Conservation (phyloP, 768 basidiomycete species). For the Candolleomyces efflorescens region DNA sequence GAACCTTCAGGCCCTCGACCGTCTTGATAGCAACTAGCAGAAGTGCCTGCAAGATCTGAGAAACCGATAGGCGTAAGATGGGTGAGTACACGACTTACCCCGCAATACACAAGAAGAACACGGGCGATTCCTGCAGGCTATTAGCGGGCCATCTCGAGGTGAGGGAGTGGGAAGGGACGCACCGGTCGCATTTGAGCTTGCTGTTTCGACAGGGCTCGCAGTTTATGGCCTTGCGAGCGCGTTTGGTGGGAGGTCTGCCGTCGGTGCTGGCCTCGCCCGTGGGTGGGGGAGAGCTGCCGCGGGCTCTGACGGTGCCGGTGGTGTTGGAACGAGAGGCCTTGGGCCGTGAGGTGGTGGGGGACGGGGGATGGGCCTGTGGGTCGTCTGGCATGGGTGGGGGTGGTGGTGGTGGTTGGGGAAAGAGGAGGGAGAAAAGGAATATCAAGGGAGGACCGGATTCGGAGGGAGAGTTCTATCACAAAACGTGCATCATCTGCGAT, state of each 20-base stretch:
- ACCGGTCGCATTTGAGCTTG: conserved; percentile 90
- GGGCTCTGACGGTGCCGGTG: conserved; percentile 42
- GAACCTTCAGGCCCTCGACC: conserved; percentile 56
- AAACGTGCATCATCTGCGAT: conserved; percentile 2
- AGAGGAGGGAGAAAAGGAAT: conserved; percentile 20
- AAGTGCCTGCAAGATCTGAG: conserved; percentile 53
- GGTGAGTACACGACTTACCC: conserved; percentile 39
- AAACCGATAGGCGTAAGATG: conserved; percentile 16
- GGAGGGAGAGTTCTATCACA: not conserved
- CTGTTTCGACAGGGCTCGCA: conserved; percentile 85
- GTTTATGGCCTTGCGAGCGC: conserved; percentile 84
- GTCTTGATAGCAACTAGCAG: conserved; percentile 78
- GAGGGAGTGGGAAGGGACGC: conserved; percentile 13
- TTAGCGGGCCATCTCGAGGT: conserved; percentile 6
- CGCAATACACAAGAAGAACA: conserved; percentile 84
- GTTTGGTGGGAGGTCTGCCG: conserved; percentile 69
- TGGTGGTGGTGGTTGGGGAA: conserved; percentile 20
- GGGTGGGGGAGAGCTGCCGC: conserved; percentile 42
- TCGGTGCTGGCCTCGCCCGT: conserved; percentile 43
- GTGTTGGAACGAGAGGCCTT: conserved; percentile 37
- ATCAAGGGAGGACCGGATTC: not conserved
- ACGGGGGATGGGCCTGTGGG: conserved; percentile 26
- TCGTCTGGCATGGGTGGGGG: conserved; percentile 39
- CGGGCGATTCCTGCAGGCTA: conserved; percentile 63
- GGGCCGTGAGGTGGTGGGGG: conserved; percentile 35